phyloP scores from a whole-genome alignment of 1,284 basidiomycete genomes.

The Phellinidium pouzarii region DNA sequence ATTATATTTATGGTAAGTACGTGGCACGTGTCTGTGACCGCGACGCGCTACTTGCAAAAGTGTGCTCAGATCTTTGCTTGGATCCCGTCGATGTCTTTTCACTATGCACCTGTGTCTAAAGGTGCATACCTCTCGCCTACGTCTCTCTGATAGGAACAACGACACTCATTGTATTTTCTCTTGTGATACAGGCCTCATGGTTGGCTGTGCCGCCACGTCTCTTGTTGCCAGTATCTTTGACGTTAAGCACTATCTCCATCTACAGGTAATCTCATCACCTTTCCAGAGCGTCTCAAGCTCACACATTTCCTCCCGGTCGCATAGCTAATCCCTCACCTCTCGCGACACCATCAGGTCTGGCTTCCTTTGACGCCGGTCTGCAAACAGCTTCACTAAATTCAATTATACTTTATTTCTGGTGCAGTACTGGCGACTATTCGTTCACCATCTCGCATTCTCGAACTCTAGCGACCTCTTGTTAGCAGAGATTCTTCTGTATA shows the following conservation, averaged over 20 bases:
- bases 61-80: too few species aligned
- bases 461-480: slow-evolving; percentile 84
- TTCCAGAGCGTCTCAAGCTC: slow-evolving; percentile 20
- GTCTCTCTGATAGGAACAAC: background rate
- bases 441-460: slow-evolving; percentile 73
- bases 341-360: slow-evolving; percentile 59
- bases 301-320: background rate
- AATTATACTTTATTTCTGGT: background rate
- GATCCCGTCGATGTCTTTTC: slow-evolving; percentile 55
- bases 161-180: background rate
- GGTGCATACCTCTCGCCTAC: slow-evolving; percentile 34
- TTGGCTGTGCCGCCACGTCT: slow-evolving; percentile 61
- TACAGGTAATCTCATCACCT: slow-evolving; percentile 51
- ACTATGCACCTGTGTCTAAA: slow-evolving; percentile 74
- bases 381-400: background rate
- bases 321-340: slow-evolving; percentile 65
- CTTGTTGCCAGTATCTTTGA: slow-evolving; percentile 73
- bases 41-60: too few species aligned
- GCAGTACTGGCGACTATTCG: slow-evolving; percentile 80
- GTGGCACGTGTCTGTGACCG: too few species aligned
- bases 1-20: too few species aligned
- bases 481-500: slow-evolving; percentile 70
- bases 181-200: slow-evolving; percentile 61
- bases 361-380: background rate
- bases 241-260: slow-evolving; percentile 80